These are phyloP conservation scores for Lachancea fermentati DNA, from an alignment of 805 yeast genomes.

Conservation along the genomic window DNA sequence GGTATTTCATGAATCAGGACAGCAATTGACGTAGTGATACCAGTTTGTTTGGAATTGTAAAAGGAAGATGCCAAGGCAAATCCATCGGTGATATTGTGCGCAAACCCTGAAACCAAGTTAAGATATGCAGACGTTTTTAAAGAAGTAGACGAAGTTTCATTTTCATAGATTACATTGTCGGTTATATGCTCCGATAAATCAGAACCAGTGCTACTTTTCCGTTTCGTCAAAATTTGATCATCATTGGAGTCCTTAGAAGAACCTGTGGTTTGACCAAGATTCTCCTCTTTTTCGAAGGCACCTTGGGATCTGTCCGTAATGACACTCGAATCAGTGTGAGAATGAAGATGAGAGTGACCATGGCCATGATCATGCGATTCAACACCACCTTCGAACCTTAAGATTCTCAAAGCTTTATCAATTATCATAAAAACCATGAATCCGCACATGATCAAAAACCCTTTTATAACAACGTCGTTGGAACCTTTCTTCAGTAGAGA, in stretches of 20 bases:
- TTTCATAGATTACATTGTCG: too few relatives aligned
- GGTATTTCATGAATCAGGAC: slow-evolving; percentile 76
- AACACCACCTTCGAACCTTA: slow-evolving; percentile 22
- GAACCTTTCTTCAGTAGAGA: too few relatives aligned
- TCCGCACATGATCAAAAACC: slow-evolving; percentile 54
- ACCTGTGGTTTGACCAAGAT: too few relatives aligned
- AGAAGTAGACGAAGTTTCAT: slow-evolving; percentile 11
- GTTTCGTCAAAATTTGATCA: too few relatives aligned
- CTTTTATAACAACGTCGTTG: too few relatives aligned
- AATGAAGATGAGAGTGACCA: slow-evolving; percentile 26
- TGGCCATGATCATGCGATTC: slow-evolving; percentile 12
- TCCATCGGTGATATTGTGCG: slow-evolving; percentile 76
- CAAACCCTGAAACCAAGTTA: slow-evolving; percentile 62
- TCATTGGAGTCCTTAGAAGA: too few relatives aligned
- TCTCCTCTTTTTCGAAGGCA: slow-evolving; percentile 8
- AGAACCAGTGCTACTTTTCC: too few relatives aligned
- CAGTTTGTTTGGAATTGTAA: slow-evolving; percentile 51
- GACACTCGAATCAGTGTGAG: slow-evolving; percentile 46
- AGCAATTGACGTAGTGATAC: slow-evolving; percentile 65
- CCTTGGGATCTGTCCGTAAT: slow-evolving; percentile 30
- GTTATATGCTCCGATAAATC: too few relatives aligned
- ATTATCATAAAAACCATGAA: slow-evolving; percentile 54
- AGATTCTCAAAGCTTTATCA: slow-evolving; percentile 55
- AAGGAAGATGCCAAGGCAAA: slow-evolving; percentile 69
- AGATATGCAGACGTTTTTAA: slow-evolving; percentile 51